Base-by-base conservation (phyloP, 345 rosid genomes). In the Mercurialis annua region DNA sequence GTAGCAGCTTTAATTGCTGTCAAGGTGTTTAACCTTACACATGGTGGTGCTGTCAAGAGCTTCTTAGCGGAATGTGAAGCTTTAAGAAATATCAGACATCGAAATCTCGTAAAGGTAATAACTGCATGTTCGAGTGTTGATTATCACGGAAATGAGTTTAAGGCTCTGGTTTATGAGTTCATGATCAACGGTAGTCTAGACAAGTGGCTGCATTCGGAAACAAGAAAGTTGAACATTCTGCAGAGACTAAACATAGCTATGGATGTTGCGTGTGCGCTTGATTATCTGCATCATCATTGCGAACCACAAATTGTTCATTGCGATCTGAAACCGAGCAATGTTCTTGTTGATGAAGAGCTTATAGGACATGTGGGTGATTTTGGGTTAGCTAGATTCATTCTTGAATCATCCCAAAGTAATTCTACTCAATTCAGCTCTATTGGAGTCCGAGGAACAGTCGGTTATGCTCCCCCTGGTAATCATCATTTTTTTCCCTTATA, bases 41-140 rank as follows among this genome's bases (percentile, higher is more conserved):
- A 40, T 18, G 52, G 15, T 0, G 64, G 51, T 34, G 77, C 68
- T 62, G 43, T 53, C 52, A 73, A 62, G 69, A 68, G 72, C 49
- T 68, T 68, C 26, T 18, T 36, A 54, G 68, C 48, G 15, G 77
- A 68, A 12, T 67, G 72, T 53, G 60, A 68, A 27, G 72, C 52
- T 33, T 48, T 68, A 34, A 2, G 59, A 14, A 36, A 62, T 10
- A 59, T 68, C 51, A 73, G 64, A 36, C 72, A 68, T 30, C 33
- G 68, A 26, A 73, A 73, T 62, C 77, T 73, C 14, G 72, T 73
- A 14, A 73, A 73, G 59, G 62, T 73, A 15, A 51, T 73, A 6
- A 67, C 58, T 30, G 68, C 58, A 0, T 73, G 72, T 59, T 73
- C 72, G 6, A 38, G 72, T 6, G n/a, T 62, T 24, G 72, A 62